phyloP scores from a whole-genome alignment of 805 yeast genomes.

The Yamadazyma scolyti region DNA sequence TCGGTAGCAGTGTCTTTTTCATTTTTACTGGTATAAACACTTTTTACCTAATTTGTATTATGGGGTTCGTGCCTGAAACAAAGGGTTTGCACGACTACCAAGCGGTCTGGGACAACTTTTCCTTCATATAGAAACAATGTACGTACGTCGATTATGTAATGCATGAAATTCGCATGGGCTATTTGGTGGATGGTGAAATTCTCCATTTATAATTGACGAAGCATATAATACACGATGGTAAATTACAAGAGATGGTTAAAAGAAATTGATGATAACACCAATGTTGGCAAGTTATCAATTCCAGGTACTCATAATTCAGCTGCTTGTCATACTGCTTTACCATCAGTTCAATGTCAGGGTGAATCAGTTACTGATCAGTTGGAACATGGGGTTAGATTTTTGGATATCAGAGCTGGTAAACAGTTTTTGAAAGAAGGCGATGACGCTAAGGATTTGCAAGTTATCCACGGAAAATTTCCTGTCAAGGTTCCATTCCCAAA shows the following conservation, averaged over 20 bases:
- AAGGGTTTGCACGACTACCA: slow-evolving; percentile 18
- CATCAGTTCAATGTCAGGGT: slow-evolving; percentile 76
- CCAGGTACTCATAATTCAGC: slow-evolving; percentile 89
- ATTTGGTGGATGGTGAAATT: no score
- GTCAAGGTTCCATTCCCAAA: slow-evolving; percentile 58
- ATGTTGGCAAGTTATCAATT: slow-evolving; percentile 52
- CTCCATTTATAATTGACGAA: no score
- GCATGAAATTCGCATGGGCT: no score
- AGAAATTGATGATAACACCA: slow-evolving; percentile 48
- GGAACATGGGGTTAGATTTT: slow-evolving; percentile 68
- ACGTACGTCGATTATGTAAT: no score
- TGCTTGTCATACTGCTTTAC: slow-evolving; percentile 66
- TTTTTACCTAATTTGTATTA: slow-evolving; percentile 16
- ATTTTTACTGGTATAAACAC: slow-evolving; percentile 21
- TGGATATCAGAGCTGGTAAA: slow-evolving; percentile 64
- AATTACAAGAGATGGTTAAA: slow-evolving; percentile 51
- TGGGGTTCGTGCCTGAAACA: slow-evolving; percentile 31
- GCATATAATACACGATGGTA: no score
- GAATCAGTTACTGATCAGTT: slow-evolving; percentile 58
- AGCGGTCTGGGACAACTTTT: slow-evolving; percentile 25
- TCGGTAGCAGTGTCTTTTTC: slow-evolving; percentile 29
- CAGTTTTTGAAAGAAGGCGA: slow-evolving; percentile 51
- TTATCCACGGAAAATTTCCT: slow-evolving; percentile 75
- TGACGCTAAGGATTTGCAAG: slow-evolving; percentile 53
- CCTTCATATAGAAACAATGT: no score